These are phyloP conservation scores for Lodderomyces theae DNA, from an alignment of 1,139 yeast genomes.

Conservation along the genomic window DNA sequence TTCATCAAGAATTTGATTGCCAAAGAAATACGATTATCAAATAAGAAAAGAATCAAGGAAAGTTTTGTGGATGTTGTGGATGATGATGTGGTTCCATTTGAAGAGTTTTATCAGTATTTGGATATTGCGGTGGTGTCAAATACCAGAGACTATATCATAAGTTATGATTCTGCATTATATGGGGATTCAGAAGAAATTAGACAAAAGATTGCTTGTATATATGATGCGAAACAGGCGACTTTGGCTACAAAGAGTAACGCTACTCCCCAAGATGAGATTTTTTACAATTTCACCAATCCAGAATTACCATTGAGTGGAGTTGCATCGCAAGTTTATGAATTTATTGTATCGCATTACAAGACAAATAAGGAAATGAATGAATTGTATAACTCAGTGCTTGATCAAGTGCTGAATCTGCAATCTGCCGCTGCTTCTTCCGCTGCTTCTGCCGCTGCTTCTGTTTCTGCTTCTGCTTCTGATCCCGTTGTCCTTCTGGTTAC, in stretches of 20 bases:
- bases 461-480: too few species aligned
- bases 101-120: constrained; percentile 65
- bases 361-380: constrained; percentile 39
- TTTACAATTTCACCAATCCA: constrained; percentile 36
- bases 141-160: constrained; percentile 26
- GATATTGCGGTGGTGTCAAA: constrained; percentile 38
- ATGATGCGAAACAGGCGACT: constrained; percentile 30
- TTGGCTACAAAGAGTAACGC: constrained; percentile 25
- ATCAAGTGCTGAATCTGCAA: too few species aligned
- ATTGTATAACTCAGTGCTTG: constrained; percentile 28
- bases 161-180: constrained; percentile 39
- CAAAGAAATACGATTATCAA: constrained; percentile 78
- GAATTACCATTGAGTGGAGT: constrained; percentile 38
- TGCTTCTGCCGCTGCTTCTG: too few species aligned
- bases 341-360: constrained; percentile 42
- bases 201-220: constrained; percentile 27
- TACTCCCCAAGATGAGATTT: constrained; percentile 43
- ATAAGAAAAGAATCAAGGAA: constrained; percentile 64
- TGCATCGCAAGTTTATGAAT: constrained; percentile 41
- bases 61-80: constrained; percentile 58
- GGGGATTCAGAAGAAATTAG: constrained; percentile 28
- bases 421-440: too few species aligned
- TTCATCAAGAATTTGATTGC: constrained; percentile 78
- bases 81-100: constrained; percentile 25
- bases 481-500: too few species aligned